Conservation (phyloP, 345 rosid species). For the Chamaenerion angustifolium region DNA sequence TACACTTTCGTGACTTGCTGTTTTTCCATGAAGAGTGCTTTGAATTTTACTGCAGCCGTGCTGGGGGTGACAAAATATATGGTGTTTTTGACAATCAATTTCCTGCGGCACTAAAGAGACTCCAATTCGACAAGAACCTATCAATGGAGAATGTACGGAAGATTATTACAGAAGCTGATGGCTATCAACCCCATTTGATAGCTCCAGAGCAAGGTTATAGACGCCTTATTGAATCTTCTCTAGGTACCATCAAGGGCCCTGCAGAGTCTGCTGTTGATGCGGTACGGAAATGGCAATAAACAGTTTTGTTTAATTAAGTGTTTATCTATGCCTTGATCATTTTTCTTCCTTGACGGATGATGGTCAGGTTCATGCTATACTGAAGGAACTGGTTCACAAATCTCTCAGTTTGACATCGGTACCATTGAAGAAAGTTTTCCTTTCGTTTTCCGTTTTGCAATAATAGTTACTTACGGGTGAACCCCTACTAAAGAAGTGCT, state of each 20-base stretch:
- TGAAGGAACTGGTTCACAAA: conserved; percentile 81
- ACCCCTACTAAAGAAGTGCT: not conserved
- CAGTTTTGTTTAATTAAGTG: not conserved
- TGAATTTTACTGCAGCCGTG: conserved; percentile 36
- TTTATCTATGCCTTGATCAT: not conserved
- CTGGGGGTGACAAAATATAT: conserved; percentile 94
- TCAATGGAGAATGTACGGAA: conserved; percentile 77
- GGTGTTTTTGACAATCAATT: conserved; percentile 74
- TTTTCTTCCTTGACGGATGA: not conserved
- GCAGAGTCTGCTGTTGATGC: conserved; percentile 98
- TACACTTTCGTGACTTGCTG: not conserved
- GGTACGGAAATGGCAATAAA: conserved; percentile 18
- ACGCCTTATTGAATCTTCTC: conserved; percentile 78
- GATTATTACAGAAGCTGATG: conserved; percentile 93
- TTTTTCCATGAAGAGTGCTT: not conserved
- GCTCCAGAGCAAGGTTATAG: conserved; percentile 99
- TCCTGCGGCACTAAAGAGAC: conserved; percentile 81
- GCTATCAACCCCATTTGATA: conserved; percentile 93
- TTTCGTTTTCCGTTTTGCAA: not conserved
- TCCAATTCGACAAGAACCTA: conserved; percentile 86
- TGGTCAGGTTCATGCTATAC: conserved; percentile 58
- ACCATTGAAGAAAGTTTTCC: conserved; percentile 2
- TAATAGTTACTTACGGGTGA: not conserved
- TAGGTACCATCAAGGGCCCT: conserved; percentile 75
- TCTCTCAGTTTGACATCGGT: conserved; percentile 51